Percentiles rank a stretch among this genome's conserved stretches.
Evolutionary conservation across 805 yeast genomes (phyloP).

Genomic region (Candida ascalaphidarum): DNA sequence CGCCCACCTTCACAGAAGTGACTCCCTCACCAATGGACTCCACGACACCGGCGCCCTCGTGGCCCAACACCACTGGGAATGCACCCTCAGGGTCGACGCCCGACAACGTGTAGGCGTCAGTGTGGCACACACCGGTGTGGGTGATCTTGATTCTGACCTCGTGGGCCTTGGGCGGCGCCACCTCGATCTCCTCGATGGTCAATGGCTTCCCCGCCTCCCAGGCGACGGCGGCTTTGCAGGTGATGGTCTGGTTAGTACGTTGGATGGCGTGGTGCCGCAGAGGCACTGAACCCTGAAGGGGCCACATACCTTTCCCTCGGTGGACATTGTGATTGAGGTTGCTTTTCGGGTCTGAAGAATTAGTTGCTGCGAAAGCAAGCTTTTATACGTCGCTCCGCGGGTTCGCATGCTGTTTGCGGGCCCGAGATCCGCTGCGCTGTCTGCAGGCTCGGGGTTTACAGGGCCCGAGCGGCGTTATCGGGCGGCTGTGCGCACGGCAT

Average conservation of each 20-base stretch:
- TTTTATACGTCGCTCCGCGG: too few species aligned
- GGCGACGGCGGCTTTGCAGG: constrained; percentile 94
- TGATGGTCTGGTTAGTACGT: constrained; percentile 41
- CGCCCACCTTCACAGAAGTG: constrained; percentile 83
- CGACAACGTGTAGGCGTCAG: constrained; percentile 93
- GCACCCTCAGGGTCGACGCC: constrained; percentile 97
- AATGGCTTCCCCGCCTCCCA: constrained; percentile 90
- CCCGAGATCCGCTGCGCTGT: too few species aligned
- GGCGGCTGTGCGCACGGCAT: too few species aligned
- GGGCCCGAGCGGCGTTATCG: too few species aligned
- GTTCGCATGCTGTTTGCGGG: too few species aligned
- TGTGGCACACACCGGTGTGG: constrained; percentile 95
- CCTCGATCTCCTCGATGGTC: constrained; percentile 79
- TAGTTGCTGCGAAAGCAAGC: too few species aligned
- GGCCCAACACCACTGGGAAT: constrained; percentile 90
- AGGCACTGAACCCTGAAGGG: too few species aligned
- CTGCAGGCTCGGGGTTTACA: too few species aligned
- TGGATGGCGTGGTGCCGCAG: not conserved
- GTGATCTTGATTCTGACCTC: constrained; percentile 89
- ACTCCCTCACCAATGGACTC: constrained; percentile 95
- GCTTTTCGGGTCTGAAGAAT: not conserved
- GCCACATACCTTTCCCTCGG: not conserved
- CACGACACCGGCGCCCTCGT: constrained; percentile 97
- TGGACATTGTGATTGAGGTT: not conserved
- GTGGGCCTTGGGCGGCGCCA: constrained; percentile 91